A percentile compares a stretch with the other conserved stretches of the same genome.
phyloP scores from a whole-genome alignment of 495 filamentous ascomycete species.

The Penicillium longicatenatum region DNA sequence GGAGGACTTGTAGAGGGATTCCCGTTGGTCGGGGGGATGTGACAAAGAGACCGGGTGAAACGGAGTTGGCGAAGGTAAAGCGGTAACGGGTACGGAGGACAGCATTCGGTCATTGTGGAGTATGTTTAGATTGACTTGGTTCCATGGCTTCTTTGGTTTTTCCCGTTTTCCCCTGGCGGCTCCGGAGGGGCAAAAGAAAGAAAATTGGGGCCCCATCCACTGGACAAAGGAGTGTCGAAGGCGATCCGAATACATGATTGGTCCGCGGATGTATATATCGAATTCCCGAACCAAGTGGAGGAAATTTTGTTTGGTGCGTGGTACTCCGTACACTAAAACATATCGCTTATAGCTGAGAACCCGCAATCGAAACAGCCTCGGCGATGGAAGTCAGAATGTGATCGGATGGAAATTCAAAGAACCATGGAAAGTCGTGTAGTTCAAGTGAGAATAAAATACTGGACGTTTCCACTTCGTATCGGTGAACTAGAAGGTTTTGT shows the following conservation, averaged over 20 bases:
- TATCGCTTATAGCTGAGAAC: background rate
- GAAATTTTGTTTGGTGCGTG: no score
- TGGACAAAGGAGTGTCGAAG: background rate
- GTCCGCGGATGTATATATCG: constrained; percentile 14
- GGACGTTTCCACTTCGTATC: background rate
- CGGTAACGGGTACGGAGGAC: background rate
- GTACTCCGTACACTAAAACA: background rate
- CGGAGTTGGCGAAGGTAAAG: constrained; percentile 3
- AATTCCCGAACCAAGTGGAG: constrained; percentile 4
- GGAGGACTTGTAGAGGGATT: constrained; percentile 16
- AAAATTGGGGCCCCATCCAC: constrained; percentile 3
- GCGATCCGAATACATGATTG: constrained; percentile 6
- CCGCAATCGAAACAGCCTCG: background rate
- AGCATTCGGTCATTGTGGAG: background rate
- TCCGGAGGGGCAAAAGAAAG: constrained; percentile 1
- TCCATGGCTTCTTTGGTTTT: background rate
- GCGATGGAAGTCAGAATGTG: background rate
- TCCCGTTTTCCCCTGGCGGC: constrained; percentile 15
- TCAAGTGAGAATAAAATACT: no score
- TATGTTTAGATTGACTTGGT: constrained; percentile 9
- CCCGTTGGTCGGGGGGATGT: constrained; percentile 25
- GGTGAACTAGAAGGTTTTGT: background rate
- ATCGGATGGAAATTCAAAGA: background rate
- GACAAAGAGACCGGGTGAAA: constrained; percentile 21
- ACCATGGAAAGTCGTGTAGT: background rate